phyloP scores from a whole-genome alignment of 2,329 filamentous ascomycete genomes.

The Fusarium dimerum region DNA sequence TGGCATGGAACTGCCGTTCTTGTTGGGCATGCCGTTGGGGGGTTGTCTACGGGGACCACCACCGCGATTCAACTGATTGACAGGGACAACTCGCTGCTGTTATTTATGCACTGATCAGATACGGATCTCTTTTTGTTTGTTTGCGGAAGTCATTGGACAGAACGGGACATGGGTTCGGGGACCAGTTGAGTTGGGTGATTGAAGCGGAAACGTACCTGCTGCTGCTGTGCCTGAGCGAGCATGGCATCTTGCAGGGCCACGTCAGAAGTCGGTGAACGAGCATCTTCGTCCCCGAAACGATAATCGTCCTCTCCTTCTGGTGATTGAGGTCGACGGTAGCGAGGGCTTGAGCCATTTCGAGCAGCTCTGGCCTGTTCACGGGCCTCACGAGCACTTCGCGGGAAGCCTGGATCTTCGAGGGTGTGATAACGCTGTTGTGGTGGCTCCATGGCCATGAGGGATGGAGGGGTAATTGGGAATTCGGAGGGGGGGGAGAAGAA shows the following conservation, averaged over 20 bases:
- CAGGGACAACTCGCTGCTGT: slow-evolving; percentile 29
- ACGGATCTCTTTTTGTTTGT: slow-evolving; percentile 19
- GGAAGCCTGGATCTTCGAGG: slow-evolving; percentile 19
- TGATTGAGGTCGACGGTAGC: slow-evolving; percentile 28
- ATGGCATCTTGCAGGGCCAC: slow-evolving; percentile 32
- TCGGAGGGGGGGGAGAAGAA: background rate
- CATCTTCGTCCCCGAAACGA: slow-evolving; percentile 24
- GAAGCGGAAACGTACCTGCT: slow-evolving; percentile 20
- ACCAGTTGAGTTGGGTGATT: too few relatives aligned
- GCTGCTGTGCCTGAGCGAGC: slow-evolving; percentile 30
- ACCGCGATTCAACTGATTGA: slow-evolving; percentile 23
- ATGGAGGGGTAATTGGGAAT: background rate
- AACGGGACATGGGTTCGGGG: background rate
- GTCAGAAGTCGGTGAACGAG: slow-evolving; percentile 29
- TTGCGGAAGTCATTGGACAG: background rate
- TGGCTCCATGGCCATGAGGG: slow-evolving; percentile 14
- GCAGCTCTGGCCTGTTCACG: slow-evolving; percentile 26
- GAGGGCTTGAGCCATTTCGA: slow-evolving; percentile 23
- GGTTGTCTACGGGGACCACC: slow-evolving; percentile 23
- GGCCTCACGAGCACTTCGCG: slow-evolving; percentile 28
- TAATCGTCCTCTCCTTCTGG: slow-evolving; percentile 27
- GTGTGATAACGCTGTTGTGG: slow-evolving; percentile 20
- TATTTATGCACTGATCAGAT: slow-evolving; percentile 5
- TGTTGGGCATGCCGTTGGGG: slow-evolving; percentile 6
- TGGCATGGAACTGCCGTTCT: slow-evolving; percentile 17